These are phyloP conservation scores for Blastobotrys buckinghamii DNA, from an alignment of 1,139 yeast genomes.

Conservation along the genomic window DNA sequence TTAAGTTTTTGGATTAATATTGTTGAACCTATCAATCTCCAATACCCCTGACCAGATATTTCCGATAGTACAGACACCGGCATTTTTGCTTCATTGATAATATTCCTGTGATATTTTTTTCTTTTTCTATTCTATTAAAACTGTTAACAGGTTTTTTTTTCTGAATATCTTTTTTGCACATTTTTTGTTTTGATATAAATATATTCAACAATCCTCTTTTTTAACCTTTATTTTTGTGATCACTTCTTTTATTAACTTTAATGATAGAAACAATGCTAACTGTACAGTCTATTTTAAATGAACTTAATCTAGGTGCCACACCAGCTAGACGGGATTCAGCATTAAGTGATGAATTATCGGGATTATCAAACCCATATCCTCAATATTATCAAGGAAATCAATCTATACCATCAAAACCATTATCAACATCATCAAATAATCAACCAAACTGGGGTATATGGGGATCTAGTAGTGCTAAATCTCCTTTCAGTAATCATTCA, in stretches of 20 bases:
- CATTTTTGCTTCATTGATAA: too few species aligned
- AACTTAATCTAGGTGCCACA: slow-evolving; percentile 7
- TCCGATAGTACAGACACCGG: too few species aligned
- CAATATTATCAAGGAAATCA: background rate
- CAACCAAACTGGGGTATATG: slow-evolving; percentile 7
- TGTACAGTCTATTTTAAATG: slow-evolving; percentile 13
- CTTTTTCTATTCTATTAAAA: too few species aligned
- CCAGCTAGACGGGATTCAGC: slow-evolving; percentile 7
- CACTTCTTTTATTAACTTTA: background rate
- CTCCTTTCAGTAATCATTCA: slow-evolving; percentile 8
- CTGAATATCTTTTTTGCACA: too few species aligned
- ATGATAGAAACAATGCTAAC: background rate
- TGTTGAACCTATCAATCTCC: too few species aligned
- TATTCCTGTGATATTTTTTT: too few species aligned
- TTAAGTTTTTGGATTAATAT: too few species aligned
- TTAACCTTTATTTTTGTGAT: background rate
- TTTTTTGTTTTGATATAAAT: too few species aligned
- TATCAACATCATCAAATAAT: background rate
- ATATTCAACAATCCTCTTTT: background rate
- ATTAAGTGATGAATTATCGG: slow-evolving; percentile 5
- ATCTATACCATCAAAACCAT: slow-evolving; percentile 2
- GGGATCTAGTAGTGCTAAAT: slow-evolving; percentile 3
- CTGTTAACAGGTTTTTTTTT: too few species aligned
- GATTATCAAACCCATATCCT: background rate
- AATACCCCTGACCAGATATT: too few species aligned